Base-by-base conservation (phyloP, 192 early-diverging fungal species). In the Gamsiella multidivaricata region DNA sequence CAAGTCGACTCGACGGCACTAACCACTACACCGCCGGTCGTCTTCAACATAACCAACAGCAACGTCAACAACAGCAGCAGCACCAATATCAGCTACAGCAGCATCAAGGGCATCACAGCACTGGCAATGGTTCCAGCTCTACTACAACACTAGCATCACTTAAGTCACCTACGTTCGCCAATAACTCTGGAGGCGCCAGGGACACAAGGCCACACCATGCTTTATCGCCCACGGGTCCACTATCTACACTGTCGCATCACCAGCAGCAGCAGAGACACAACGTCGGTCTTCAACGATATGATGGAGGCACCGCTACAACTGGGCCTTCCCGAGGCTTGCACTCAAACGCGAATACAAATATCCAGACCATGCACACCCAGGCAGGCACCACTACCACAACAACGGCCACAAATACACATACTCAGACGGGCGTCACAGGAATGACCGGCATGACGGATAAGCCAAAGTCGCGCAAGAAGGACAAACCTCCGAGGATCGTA, bases 401-500 rank as follows among this genome's bases (percentile, higher is more conserved):
- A 1, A 66, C 63, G 22, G 56, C 32, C 34, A 69, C 54, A 17
- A 37, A 55, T 23, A 61, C 56, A 25, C 39, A 53, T 7, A 62
- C 69, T 3, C 25, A 25, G 1, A 66, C 64, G 7, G 51, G 46
- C 55, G 32, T 34, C 41, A 70, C 63, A 26, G 53, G 42, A 32
- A 50, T 58, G 2, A 75, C 65, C 1, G 39, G 63, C 26, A 65
- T 63, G 22, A 54, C 43, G 2, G 70, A 65, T 26, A 73, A 70
- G 32, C 69, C 62, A 23, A 73, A 66, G 29, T 26, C 61, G 15
- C 69, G 64, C n/a, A 66, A 60, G 41, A 80, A 80, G 50, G 74
- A 75, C 61, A 82, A 82, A n/a, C 61, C 76, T 0, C 76, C 80
- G 47, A 43, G 57, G 10, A 54, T 72, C 20, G 62, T 81, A 11